Evolutionary conservation across 345 rosid species (phyloP).

Genomic region (Orychophragmus violaceus): DNA sequence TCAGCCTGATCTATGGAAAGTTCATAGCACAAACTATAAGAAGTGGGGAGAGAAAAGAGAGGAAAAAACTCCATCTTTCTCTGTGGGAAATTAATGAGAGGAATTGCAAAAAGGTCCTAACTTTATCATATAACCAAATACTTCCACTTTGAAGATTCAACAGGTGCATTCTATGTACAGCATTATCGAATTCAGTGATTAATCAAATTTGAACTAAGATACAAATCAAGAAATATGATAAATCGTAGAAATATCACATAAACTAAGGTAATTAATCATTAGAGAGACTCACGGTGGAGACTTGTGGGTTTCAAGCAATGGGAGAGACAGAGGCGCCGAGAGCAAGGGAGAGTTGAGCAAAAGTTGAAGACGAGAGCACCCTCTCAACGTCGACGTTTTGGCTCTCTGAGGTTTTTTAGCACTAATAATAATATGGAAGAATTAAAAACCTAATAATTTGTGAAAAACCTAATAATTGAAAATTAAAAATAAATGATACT

Average conservation of each 20-base stretch:
- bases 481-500: no score
- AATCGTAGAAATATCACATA: not conserved
- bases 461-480: not conserved
- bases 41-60: not conserved
- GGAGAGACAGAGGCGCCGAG: not conserved
- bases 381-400: not conserved
- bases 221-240: not conserved
- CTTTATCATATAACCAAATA: not conserved
- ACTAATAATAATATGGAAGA: not conserved
- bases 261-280: not conserved
- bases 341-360: not conserved
- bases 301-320: not conserved
- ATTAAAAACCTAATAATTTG: no score
- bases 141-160: not conserved
- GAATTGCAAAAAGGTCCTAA: not conserved
- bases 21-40: not conserved
- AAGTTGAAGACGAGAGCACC: not conserved
- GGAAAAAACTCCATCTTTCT: not conserved
- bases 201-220: not conserved
- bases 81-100: not conserved
- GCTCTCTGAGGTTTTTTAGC: not conserved
- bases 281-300: slow-evolving; percentile 9
- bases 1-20: not conserved
- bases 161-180: not conserved
- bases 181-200: not conserved